Evolutionary conservation across 768 basidiomycete genomes (phyloP).

Genomic region (Leucosporidium scottii): DNA sequence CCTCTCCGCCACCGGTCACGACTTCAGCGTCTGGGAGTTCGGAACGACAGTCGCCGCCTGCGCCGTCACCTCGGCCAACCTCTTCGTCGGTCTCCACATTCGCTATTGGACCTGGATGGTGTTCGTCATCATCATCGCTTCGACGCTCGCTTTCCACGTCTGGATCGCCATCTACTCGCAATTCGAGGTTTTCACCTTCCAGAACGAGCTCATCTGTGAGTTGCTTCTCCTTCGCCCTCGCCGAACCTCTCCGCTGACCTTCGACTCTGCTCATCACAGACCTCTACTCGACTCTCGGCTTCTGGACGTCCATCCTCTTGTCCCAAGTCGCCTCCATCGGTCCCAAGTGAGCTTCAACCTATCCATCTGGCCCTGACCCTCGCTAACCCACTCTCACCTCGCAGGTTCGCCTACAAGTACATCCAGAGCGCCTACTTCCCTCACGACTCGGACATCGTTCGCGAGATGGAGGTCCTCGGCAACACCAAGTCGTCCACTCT

Average conservation of each 20-base stretch:
- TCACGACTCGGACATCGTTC: slow-evolving; percentile 78
- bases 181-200: slow-evolving; percentile 64
- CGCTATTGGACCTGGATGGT: slow-evolving; percentile 61
- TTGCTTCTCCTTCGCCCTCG: background rate
- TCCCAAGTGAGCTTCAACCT: slow-evolving; percentile 56
- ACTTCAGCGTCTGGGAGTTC: slow-evolving; percentile 73
- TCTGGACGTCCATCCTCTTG: slow-evolving; percentile 74
- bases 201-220: slow-evolving; percentile 43
- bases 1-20: slow-evolving; percentile 62
- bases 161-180: slow-evolving; percentile 72
- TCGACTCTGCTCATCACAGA: slow-evolving; percentile 50
- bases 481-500: background rate
- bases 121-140: slow-evolving; percentile 35
- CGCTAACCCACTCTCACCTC: background rate
- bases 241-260: background rate
- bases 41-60: slow-evolving; percentile 85
- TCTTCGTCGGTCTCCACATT: slow-evolving; percentile 81
- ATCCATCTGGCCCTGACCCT: background rate
- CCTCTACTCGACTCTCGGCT: slow-evolving; percentile 68
- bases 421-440: slow-evolving; percentile 64
- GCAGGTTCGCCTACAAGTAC: slow-evolving; percentile 49
- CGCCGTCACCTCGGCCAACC: slow-evolving; percentile 80
- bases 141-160: slow-evolving; percentile 61
- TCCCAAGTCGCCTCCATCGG: slow-evolving; percentile 64
- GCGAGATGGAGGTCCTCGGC: slow-evolving; percentile 50